Percentiles rank a stretch among this genome's conserved stretches.
Evolutionary conservation across 768 basidiomycete genomes (phyloP).

Genomic region (Leccinellum albellum): DNA sequence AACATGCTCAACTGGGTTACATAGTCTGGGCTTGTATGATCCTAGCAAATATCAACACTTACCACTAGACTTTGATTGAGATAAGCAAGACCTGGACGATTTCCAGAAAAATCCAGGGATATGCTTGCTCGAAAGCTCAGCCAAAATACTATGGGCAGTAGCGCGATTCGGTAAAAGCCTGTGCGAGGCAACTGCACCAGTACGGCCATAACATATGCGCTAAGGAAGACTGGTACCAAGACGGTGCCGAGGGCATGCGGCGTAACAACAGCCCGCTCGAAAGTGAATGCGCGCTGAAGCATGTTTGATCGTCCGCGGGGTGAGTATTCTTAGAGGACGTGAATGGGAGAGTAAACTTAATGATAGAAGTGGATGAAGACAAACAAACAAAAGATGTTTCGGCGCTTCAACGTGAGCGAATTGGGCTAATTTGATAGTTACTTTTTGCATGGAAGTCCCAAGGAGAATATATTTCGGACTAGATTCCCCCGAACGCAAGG

Average conservation of each 20-base stretch:
- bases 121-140: slow-evolving; percentile 37
- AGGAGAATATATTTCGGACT: too few species aligned
- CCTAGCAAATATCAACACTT: not conserved
- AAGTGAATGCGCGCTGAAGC: slow-evolving; percentile 11
- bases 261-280: slow-evolving; percentile 18
- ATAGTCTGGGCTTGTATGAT: not conserved
- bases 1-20: slow-evolving; percentile 21
- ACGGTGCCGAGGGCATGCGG: slow-evolving; percentile 31
- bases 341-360: too few species aligned
- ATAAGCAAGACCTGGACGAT: slow-evolving; percentile 7
- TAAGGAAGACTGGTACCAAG: slow-evolving; percentile 40
- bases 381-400: too few species aligned
- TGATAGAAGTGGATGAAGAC: too few species aligned
- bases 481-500: too few species aligned
- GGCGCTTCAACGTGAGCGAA: too few species aligned
- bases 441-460: too few species aligned
- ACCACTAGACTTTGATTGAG: slow-evolving; percentile 25
- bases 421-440: too few species aligned
- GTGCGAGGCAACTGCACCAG: slow-evolving; percentile 50
- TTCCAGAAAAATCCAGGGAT: slow-evolving; percentile 23
- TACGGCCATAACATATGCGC: slow-evolving; percentile 49
- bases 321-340: too few species aligned
- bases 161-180: slow-evolving; percentile 38
- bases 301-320: slow-evolving; percentile 6
- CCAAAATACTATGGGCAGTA: slow-evolving; percentile 49